Evolutionary conservation across 352 stramenopile genomes (phyloP).

Genomic region (Globisporangium nunn): DNA sequence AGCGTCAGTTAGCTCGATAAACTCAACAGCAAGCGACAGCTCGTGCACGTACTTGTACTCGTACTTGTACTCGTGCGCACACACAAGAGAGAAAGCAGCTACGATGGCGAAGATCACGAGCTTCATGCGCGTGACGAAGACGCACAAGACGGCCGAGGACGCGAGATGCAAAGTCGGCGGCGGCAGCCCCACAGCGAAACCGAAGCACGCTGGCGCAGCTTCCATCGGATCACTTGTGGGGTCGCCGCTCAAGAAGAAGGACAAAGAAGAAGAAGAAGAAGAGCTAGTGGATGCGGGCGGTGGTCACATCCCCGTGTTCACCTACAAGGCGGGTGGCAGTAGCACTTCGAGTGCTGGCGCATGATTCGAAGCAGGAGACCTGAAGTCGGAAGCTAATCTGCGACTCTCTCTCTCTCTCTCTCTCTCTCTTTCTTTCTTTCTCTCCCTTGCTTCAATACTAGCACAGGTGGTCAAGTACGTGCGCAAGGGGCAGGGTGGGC

Average conservation of each 20-base stretch:
- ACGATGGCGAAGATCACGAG: constrained; percentile 61
- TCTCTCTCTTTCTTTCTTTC: too few species aligned
- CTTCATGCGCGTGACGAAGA: constrained; percentile 68
- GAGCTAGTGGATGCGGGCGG: constrained; percentile 13
- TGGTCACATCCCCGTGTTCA: constrained; percentile 42
- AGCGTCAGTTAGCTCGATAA: too few species aligned
- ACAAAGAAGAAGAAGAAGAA: constrained; percentile 13
- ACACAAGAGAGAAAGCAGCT: background rate
- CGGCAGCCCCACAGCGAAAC: background rate
- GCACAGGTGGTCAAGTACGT: constrained; percentile 46
- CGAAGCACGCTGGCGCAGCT: background rate
- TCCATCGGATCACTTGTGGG: constrained; percentile 1
- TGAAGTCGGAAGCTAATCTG: too few species aligned
- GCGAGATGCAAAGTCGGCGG: constrained; percentile 6
- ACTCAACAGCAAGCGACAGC: too few species aligned
- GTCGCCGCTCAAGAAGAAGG: background rate
- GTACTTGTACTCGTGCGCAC: too few species aligned
- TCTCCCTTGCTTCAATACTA: too few species aligned
- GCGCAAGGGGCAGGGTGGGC: constrained; percentile 25
- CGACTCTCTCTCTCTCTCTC: too few species aligned
- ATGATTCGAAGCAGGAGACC: too few species aligned
- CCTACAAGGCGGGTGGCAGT: constrained; percentile 27
- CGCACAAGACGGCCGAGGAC: constrained; percentile 26
- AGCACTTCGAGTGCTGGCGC: background rate
- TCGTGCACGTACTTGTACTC: too few species aligned